Conservation (phyloP, 2,329 filamentous ascomycete genomes). For the Setomelanomma holmii region DNA sequence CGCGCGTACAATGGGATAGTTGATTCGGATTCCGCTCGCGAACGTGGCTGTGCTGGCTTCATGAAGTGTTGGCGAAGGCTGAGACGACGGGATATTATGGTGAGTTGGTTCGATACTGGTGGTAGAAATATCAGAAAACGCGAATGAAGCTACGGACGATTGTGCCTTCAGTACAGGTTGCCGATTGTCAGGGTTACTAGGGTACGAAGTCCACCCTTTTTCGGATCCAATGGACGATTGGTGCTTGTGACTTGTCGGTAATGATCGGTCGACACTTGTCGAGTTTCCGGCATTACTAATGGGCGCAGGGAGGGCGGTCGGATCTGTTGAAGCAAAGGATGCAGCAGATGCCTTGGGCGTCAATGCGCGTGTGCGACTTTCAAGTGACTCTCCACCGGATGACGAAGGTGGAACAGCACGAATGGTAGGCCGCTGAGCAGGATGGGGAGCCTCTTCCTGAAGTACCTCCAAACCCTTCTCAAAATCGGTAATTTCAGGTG, state of each 20-base stretch:
- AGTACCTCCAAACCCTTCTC: conserved; percentile 43
- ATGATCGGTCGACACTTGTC: conserved; percentile 32
- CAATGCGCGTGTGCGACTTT: conserved; percentile 43
- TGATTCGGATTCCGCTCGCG: conserved; percentile 43
- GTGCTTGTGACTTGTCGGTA: conserved; percentile 33
- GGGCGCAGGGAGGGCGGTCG: conserved; percentile 30
- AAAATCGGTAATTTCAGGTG: conserved; percentile 36
- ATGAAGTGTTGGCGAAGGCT: conserved; percentile 43
- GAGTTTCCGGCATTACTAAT: conserved; percentile 37
- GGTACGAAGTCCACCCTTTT: conserved; percentile 41
- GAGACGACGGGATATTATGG: conserved; percentile 27
- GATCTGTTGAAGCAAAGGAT: conserved; percentile 43
- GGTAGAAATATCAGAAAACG: conserved; percentile 45
- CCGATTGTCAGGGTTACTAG: conserved; percentile 38
- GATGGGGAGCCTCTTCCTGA: conserved; percentile 39
- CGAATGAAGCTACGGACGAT: conserved; percentile 43
- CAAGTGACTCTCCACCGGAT: conserved; percentile 37
- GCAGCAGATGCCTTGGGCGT: conserved; percentile 46
- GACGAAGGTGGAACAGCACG: conserved; percentile 49
- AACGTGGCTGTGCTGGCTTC: conserved; percentile 43
- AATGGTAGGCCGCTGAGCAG: conserved; percentile 40
- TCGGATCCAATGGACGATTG: conserved; percentile 36
- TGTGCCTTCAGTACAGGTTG: conserved; percentile 36
- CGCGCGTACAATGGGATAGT: conserved; percentile 46
- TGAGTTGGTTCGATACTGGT: conserved; percentile 42